Base-by-base conservation (phyloP, 371 early-diverging fungal genomes). In the Mortierella sp. region DNA sequence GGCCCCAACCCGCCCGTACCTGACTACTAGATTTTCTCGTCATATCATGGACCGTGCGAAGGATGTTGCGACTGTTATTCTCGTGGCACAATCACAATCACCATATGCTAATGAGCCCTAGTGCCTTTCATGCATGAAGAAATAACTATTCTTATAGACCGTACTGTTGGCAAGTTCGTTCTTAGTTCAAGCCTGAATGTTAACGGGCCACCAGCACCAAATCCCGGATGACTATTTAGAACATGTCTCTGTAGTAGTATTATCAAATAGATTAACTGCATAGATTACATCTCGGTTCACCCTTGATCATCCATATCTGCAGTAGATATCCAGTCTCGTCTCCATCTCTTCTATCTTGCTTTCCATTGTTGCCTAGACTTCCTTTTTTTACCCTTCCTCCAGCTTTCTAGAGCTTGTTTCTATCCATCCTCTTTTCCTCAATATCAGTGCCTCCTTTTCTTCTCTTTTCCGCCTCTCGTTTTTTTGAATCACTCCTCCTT, bases 321-420 rank as follows among this genome's bases (percentile, higher is more conserved):
- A 52, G 20, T 52, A 52, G 52, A 20, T 20, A 52, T 52, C 9
- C 24, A 52, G 52, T 22, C 24, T 8, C 9, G 20, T 24, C 52
- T 43, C 43, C 43, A 43, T 43, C 11, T 43, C 43, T 14, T 43
- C 11, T 51, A 51, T 51, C 55, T 28, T 16, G 55, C 55, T 54
- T 54, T 54, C 54, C 54, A 54, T 54, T 54, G 54, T 12, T 54
- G 24, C n/a, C 54, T 24, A 54, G 54, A 54, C 54, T 54, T 54
- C n/a, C n/a, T 24, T n/a, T 54, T 24, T 47, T 47, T 12, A 39
- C 39, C 4, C 39, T 18, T 18, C 47, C 47, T 47, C 47, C 4
- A 18, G 14, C 51, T 51, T 16, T 43, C 51, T 51, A 18, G n/a
- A 51, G 3, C 18, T n/a, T 51, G 18, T n/a, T n/a, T 18, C 51